Percentiles rank a stretch among this genome's conserved stretches.
Evolutionary conservation across 805 yeast species (phyloP).

Genomic region (Zygosaccharomyces pseudorouxii): DNA sequence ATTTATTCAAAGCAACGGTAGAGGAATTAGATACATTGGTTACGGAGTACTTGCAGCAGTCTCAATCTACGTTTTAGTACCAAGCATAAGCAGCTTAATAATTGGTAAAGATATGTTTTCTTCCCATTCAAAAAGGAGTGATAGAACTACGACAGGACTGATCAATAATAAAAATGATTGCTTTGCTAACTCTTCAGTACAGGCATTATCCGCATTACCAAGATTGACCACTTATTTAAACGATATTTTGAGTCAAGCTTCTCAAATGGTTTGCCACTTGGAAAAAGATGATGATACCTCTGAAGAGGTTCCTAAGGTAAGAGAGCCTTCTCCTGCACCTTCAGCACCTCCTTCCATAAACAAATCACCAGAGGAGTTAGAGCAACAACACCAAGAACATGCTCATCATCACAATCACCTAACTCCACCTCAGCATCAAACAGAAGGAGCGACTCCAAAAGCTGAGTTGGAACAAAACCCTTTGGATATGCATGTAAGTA

Average conservation of each 20-base stretch:
- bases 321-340: not conserved
- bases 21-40: slow-evolving; percentile 7
- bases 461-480: slow-evolving; percentile 11
- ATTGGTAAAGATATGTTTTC: slow-evolving; percentile 19
- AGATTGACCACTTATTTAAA: slow-evolving; percentile 54
- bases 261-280: slow-evolving; percentile 11
- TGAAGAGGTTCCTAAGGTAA: not conserved
- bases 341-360: not conserved
- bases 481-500: slow-evolving; percentile 7
- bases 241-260: slow-evolving; percentile 27
- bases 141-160: slow-evolving; percentile 75
- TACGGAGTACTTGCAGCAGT: slow-evolving; percentile 13
- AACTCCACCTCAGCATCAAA: not conserved
- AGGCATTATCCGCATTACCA: slow-evolving; percentile 65
- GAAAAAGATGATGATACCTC: slow-evolving; percentile 9
- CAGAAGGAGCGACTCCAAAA: slow-evolving; percentile 3
- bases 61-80: slow-evolving; percentile 22
- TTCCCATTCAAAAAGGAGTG: slow-evolving; percentile 48
- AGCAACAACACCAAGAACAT: slow-evolving; percentile 4
- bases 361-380: not conserved
- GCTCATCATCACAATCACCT: slow-evolving; percentile 5
- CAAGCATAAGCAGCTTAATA: slow-evolving; percentile 12
- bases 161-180: slow-evolving; percentile 83
- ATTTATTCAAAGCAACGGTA: slow-evolving; percentile 20
- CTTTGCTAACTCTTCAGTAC: slow-evolving; percentile 85